phyloP scores from a whole-genome alignment of 768 basidiomycete genomes.

The Hericium alpestre region DNA sequence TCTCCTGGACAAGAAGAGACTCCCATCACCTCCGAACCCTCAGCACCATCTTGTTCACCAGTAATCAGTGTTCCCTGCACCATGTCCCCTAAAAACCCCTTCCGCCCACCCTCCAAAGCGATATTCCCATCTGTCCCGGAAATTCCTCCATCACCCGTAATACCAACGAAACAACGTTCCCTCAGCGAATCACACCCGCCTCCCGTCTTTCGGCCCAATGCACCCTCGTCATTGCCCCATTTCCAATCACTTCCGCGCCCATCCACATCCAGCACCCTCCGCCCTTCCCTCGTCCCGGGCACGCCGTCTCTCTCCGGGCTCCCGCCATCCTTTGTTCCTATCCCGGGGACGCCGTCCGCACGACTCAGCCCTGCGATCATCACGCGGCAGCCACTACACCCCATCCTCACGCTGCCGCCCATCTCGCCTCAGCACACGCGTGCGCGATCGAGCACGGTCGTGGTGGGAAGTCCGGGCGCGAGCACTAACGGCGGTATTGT shows the following conservation, averaged over 20 bases:
- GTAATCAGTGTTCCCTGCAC: too few species aligned
- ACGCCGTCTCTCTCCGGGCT: not conserved
- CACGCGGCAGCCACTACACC: slow-evolving; percentile 11
- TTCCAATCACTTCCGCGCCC: not conserved
- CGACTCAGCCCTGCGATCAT: slow-evolving; percentile 14
- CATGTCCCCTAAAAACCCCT: too few species aligned
- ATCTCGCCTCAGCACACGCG: slow-evolving; percentile 7
- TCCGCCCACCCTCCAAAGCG: too few species aligned
- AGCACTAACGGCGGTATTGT: not conserved
- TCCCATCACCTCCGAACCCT: too few species aligned
- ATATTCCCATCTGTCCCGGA: too few species aligned
- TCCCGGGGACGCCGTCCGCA: slow-evolving; percentile 7
- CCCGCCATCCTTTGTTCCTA: slow-evolving; percentile 5
- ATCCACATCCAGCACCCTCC: not conserved
- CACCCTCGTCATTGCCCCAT: not conserved
- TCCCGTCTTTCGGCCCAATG: not conserved
- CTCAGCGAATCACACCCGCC: not conserved
- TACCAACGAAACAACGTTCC: not conserved
- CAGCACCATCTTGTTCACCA: too few species aligned
- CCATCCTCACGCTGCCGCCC: slow-evolving; percentile 11
- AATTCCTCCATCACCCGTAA: not conserved
- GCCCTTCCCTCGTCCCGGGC: not conserved
- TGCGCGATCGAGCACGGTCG: slow-evolving; percentile 2
- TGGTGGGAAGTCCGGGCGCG: not conserved
- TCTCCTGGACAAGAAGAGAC: too few species aligned